These are phyloP conservation scores for Leishmania aethiopica DNA, from an alignment of 208 protist species.

Conservation along the genomic window DNA sequence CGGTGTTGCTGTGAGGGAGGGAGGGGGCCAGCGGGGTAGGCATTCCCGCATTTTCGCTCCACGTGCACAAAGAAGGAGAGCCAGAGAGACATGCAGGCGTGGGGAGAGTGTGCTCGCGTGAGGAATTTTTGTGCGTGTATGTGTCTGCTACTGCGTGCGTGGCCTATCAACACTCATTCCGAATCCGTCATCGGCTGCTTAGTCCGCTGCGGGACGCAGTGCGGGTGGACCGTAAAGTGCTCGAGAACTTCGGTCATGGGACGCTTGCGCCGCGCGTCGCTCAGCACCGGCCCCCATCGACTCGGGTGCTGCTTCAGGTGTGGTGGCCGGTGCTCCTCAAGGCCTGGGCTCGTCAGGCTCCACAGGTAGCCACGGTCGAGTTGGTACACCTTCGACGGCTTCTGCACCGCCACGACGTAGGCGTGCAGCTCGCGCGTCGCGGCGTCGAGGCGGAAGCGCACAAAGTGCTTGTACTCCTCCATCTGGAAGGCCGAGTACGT, in stretches of 20 bases:
- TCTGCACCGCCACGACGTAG: slow-evolving; percentile 66
- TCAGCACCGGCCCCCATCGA: slow-evolving; percentile 55
- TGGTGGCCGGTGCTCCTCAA: slow-evolving; percentile 52
- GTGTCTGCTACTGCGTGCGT: not conserved
- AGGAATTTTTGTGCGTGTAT: not conserved
- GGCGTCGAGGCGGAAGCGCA: slow-evolving; percentile 70
- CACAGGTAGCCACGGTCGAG: slow-evolving; percentile 45
- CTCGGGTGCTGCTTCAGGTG: slow-evolving; percentile 66
- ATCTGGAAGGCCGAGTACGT: slow-evolving; percentile 88
- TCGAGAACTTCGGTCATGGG: slow-evolving; percentile 49
- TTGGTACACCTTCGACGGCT: slow-evolving; percentile 72
- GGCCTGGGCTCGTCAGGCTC: slow-evolving; percentile 30
- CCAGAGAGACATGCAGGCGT: too few relatives aligned
- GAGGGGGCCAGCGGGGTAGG: not conserved
- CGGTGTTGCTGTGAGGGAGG: not conserved
- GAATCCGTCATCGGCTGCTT: not conserved
- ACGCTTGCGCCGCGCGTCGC: slow-evolving; percentile 10
- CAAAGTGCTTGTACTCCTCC: slow-evolving; percentile 86
- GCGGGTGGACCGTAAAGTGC: slow-evolving; percentile 61
- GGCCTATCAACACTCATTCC: not conserved
- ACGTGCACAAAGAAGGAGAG: too few relatives aligned
- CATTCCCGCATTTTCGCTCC: too few relatives aligned
- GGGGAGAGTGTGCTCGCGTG: too few relatives aligned
- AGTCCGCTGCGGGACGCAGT: slow-evolving; percentile 25
- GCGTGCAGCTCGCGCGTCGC: slow-evolving; percentile 58